A percentile compares a stretch with the other conserved stretches of the same genome.
Conservation (phyloP, 192 early-diverging fungal species). For the Hyaloraphidium curvatum region DNA sequence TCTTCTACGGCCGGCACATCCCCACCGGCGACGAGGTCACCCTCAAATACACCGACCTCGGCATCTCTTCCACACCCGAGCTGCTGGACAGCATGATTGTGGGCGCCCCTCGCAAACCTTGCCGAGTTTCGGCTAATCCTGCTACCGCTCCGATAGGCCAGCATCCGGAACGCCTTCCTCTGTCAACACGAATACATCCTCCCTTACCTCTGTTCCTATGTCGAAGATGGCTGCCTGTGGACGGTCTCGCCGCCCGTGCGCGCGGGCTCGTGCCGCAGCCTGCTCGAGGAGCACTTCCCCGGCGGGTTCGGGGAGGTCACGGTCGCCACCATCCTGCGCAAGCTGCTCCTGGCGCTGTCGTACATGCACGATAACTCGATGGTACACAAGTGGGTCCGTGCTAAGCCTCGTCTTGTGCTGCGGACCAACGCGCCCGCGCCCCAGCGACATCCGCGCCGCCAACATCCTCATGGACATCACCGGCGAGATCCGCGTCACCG, state of each 20-base stretch:
- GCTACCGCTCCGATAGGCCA: constrained; percentile 12
- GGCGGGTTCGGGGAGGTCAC: constrained; percentile 24
- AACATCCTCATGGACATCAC: constrained; percentile 30
- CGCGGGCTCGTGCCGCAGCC: constrained; percentile 22
- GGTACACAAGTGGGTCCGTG: constrained; percentile 31
- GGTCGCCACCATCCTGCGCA: constrained; percentile 29
- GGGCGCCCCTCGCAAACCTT: background rate
- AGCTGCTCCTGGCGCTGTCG: constrained; percentile 26
- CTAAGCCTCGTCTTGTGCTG: background rate
- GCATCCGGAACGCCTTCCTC: constrained; percentile 20
- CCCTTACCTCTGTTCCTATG: constrained; percentile 27
- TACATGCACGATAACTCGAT: constrained; percentile 36
- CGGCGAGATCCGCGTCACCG: constrained; percentile 29
- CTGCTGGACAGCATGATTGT: constrained; percentile 35
- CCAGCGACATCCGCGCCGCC: constrained; percentile 32
- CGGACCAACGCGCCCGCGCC: background rate
- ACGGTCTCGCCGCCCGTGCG: constrained; percentile 30
- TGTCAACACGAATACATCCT: constrained; percentile 30
- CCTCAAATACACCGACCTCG: constrained; percentile 35
- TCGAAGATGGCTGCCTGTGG: constrained; percentile 34
- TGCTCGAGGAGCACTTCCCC: constrained; percentile 27
- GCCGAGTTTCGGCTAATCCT: background rate
- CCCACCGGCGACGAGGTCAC: constrained; percentile 29
- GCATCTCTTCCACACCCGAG: constrained; percentile 29
- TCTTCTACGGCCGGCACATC: constrained; percentile 27